Conservation (phyloP, 805 yeast species). For the Zygoascus tannicola region DNA sequence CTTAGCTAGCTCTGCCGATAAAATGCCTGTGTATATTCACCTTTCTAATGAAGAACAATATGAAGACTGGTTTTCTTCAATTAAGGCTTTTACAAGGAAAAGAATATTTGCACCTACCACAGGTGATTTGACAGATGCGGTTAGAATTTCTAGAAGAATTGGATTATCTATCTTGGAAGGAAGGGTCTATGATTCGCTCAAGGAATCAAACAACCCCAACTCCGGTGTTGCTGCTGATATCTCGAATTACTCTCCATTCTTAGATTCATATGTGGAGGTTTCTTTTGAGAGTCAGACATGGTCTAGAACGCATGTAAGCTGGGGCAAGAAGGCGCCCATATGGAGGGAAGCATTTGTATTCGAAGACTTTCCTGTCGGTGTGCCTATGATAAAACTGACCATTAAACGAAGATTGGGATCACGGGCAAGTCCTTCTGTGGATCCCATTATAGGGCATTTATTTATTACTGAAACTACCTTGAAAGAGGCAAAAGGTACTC, state of each 20-base stretch:
- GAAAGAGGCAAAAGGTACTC: conserved; percentile 14
- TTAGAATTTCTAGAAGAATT: conserved; percentile 14
- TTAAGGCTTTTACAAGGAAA: conserved; percentile 21
- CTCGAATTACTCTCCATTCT: conserved; percentile 9
- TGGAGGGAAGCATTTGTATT: conserved; percentile 73
- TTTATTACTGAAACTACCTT: conserved; percentile 24
- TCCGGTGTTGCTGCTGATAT: not conserved
- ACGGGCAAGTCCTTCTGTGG: conserved; percentile 25
- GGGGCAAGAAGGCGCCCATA: conserved; percentile 46
- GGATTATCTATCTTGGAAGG: conserved; percentile 16
- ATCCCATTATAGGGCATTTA: conserved; percentile 44
- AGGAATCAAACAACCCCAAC: not conserved
- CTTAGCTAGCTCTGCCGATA: not conserved
- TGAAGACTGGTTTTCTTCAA: conserved; percentile 27
- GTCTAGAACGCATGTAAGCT: conserved; percentile 66
- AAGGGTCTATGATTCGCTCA: conserved; percentile 5
- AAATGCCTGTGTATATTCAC: not conserved
- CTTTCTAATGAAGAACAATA: conserved; percentile 18
- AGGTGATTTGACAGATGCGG: conserved; percentile 10
- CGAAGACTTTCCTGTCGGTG: conserved; percentile 42
- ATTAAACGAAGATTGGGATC: conserved; percentile 13
- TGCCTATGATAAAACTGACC: conserved; percentile 30
- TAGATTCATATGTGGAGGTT: conserved; percentile 55
- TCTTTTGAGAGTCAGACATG: conserved; percentile 64
- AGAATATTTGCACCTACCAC: conserved; percentile 20